phyloP scores from a whole-genome alignment of 129 eudicot species.

The Pittosporum tobira region DNA sequence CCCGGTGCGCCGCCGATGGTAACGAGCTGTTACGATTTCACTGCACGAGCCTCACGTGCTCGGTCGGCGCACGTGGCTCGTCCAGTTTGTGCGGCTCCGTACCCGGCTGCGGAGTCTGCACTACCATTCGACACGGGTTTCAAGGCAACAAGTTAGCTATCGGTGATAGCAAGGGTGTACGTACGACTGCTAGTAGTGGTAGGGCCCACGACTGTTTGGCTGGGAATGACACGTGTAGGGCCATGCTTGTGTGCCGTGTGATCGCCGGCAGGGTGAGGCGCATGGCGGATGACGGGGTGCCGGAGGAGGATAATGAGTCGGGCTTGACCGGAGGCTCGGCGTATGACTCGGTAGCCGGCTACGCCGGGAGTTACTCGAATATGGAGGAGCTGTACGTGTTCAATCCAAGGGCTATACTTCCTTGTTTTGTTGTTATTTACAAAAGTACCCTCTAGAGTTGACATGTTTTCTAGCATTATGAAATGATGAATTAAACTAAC shows the following conservation, averaged over 20 bases:
- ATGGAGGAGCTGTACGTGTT: constrained; percentile 65
- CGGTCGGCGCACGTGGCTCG: constrained; percentile 77
- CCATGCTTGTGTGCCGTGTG: constrained; percentile 89
- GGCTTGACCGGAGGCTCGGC: constrained; percentile 9
- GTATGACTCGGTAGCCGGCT: constrained; percentile 65
- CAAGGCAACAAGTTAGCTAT: constrained; percentile 31
- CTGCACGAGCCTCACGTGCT: constrained; percentile 68
- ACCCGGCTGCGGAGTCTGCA: constrained; percentile 84
- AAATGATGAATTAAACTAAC: not conserved
- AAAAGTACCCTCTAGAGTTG: constrained; percentile 39
- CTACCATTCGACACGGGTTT: constrained; percentile 78
- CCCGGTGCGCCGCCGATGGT: constrained; percentile 93
- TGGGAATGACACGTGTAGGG: constrained; percentile 36
- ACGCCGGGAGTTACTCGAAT: constrained; percentile 58
- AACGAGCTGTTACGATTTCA: constrained; percentile 89
- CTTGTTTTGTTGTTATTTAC: constrained; percentile 87
- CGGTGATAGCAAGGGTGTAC: constrained; percentile 33
- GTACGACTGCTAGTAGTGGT: constrained; percentile 81
- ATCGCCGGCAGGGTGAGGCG: constrained; percentile 77
- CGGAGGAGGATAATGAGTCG: constrained; percentile 24
- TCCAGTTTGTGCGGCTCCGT: constrained; percentile 65
- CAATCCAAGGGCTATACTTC: constrained; percentile 81
- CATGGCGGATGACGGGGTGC: constrained; percentile 29
- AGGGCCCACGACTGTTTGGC: constrained; percentile 73
- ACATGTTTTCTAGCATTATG: not conserved